Base-by-base conservation (phyloP, 1,139 yeast genomes). In the Yamadazyma sp. region DNA sequence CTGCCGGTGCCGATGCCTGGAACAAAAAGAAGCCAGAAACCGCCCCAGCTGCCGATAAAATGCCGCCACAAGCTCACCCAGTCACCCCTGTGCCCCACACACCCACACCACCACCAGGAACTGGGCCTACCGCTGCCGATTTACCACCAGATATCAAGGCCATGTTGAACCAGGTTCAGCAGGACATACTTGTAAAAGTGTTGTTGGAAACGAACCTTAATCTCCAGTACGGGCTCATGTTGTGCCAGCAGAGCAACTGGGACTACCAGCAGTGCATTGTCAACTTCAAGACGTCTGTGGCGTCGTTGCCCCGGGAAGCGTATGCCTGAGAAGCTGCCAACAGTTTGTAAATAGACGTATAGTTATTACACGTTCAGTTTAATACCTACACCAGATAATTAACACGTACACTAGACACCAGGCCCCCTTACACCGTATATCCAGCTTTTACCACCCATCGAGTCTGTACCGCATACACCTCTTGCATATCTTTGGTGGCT, bases 241-340 rank as follows among this genome's bases (percentile, higher is more conserved):
- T 94, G 36, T 85, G 92, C 38, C 90, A 89, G 55, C 96, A 89
- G 59, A 88, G 96, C 52, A 74, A 78, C 40, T 90, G 95, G 90
- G 85, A 87, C 60, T 82, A 78, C 51, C 81, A 78, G 34, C 75
- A 69, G 42, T 90, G 96, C 29, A 67, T 80, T 16, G 72, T 73
- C 34, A 82, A 87, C 45, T 92, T 90, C 62, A 78, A 80, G 51
- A 80, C 76, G 48, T 83, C 88, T 24, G 73, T 60, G 15, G 62
- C 61, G 2, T 57, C 73, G 10, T 61, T 72, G 32, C 78, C 78
- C 4, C 60, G 67, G 29, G 75, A 70, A 23, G 78, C 78, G 2
- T 71, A 52, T 38, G 38, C 35, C 4, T 24, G 15, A 12, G n/a
- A 20, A 15, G 8, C n/a, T n/a, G n/a, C n/a, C n/a, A n/a, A n/a